These are phyloP conservation scores for Chondrus crispus DNA, from an alignment of 23 red algal genomes.

Conservation along the genomic window DNA sequence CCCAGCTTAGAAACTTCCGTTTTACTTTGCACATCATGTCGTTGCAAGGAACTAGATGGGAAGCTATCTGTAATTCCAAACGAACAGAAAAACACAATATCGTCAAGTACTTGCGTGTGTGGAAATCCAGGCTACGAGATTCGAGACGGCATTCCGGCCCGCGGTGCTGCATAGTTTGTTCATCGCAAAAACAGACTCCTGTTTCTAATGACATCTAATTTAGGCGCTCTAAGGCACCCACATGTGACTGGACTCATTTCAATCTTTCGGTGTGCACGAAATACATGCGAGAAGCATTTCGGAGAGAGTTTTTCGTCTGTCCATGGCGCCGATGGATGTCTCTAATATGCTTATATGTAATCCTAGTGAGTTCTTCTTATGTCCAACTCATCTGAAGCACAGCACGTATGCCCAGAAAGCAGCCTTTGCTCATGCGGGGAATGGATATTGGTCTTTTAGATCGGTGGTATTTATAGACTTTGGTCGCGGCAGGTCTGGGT, in stretches of 20 bases:
- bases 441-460: neutral
- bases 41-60: too few species aligned
- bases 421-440: neutral
- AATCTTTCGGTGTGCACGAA: neutral
- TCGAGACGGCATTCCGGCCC: too few species aligned
- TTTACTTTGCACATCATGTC: too few species aligned
- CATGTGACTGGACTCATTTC: neutral
- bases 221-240: too few species aligned
- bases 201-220: too few species aligned
- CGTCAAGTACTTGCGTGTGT: too few species aligned
- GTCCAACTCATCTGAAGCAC: neutral
- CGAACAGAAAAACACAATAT: too few species aligned
- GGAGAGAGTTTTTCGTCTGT: neutral
- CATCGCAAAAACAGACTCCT: too few species aligned
- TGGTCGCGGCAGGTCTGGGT: neutral
- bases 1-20: too few species aligned
- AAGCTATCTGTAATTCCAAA: too few species aligned
- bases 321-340: neutral
- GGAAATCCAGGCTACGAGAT: too few species aligned
- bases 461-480: neutral
- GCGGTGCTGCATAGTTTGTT: too few species aligned
- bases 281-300: neutral
- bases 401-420: neutral
- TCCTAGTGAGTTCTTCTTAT: neutral
- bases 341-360: neutral